phyloP scores from a whole-genome alignment of 768 basidiomycete genomes.

The Trametes cinnabarina region DNA sequence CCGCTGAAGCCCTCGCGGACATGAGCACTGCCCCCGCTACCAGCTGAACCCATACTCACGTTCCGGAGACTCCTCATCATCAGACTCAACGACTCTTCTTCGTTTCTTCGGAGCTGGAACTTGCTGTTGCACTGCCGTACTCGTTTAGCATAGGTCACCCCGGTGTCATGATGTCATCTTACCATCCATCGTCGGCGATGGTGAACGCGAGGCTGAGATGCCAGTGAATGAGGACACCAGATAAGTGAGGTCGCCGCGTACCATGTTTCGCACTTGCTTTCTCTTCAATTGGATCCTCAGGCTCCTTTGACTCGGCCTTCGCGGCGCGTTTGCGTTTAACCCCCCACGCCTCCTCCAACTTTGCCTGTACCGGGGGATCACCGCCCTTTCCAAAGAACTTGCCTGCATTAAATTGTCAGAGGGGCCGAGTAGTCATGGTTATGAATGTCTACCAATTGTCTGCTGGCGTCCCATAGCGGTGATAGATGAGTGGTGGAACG shows the following conservation, averaged over 20 bases:
- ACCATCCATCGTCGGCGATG: slow-evolving; percentile 1
- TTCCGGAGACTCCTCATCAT: slow-evolving; percentile 29
- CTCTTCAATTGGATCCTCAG: slow-evolving; percentile 21
- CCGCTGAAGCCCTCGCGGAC: slow-evolving; percentile 7
- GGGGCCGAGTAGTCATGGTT: neutral
- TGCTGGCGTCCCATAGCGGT: slow-evolving; percentile 66
- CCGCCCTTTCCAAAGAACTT: slow-evolving; percentile 79
- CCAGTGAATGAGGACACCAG: too few relatives aligned
- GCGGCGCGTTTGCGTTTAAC: slow-evolving; percentile 40
- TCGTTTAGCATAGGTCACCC: neutral
- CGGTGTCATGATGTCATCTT: neutral
- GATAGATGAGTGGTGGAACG: slow-evolving; percentile 4
- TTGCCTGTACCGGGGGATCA: slow-evolving; percentile 75
- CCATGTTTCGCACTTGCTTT: neutral
- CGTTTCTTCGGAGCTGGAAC: slow-evolving; percentile 27
- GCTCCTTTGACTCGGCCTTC: slow-evolving; percentile 25
- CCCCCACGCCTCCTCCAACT: slow-evolving; percentile 72
- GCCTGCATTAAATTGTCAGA: slow-evolving; percentile 38
- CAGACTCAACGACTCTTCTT: slow-evolving; percentile 36
- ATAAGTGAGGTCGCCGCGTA: neutral
- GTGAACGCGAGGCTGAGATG: neutral
- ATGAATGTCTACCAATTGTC: slow-evolving; percentile 53
- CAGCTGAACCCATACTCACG: neutral
- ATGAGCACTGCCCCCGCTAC: neutral
- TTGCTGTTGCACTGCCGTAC: neutral